Percentiles rank a stretch among this genome's conserved stretches.
These are phyloP conservation scores for Mucor plumbeus DNA, from an alignment of 371 early-diverging fungal species.

Conservation along the genomic window DNA sequence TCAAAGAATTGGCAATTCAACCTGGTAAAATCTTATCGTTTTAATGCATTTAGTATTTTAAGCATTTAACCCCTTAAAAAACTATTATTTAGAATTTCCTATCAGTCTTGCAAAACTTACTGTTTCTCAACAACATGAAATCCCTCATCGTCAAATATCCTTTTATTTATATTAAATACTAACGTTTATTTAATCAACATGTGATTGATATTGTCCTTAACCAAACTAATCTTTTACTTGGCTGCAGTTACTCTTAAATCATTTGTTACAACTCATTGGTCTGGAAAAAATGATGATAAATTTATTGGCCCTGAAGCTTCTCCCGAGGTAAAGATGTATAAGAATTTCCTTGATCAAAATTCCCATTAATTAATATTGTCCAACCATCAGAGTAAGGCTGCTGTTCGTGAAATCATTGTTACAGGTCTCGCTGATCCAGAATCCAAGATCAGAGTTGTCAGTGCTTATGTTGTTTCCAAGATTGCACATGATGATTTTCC, in stretches of 20 bases:
- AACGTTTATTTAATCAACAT: neutral
- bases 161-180: conserved; percentile 31
- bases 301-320: conserved; percentile 65
- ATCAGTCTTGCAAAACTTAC: conserved; percentile 72
- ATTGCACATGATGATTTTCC: conserved; percentile 95
- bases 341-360: no score
- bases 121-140: conserved; percentile 63
- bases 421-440: conserved; percentile 61
- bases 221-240: conserved; percentile 42
- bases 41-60: neutral
- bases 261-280: conserved; percentile 84
- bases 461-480: conserved; percentile 84
- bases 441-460: conserved; percentile 67
- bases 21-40: conserved; percentile 49
- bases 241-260: conserved; percentile 82
- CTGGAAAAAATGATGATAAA: conserved; percentile 59
- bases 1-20: conserved; percentile 69
- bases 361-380: no score
- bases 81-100: conserved; percentile 57
- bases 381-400: conserved; percentile 46
- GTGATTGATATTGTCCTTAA: conserved; percentile 29
- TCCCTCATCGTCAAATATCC: conserved; percentile 80
- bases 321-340: conserved; percentile 46
- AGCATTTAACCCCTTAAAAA: conserved; percentile 1
- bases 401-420: conserved; percentile 58